These are phyloP conservation scores for Clausena lansium DNA, from an alignment of 345 rosid genomes.

Conservation along the genomic window DNA sequence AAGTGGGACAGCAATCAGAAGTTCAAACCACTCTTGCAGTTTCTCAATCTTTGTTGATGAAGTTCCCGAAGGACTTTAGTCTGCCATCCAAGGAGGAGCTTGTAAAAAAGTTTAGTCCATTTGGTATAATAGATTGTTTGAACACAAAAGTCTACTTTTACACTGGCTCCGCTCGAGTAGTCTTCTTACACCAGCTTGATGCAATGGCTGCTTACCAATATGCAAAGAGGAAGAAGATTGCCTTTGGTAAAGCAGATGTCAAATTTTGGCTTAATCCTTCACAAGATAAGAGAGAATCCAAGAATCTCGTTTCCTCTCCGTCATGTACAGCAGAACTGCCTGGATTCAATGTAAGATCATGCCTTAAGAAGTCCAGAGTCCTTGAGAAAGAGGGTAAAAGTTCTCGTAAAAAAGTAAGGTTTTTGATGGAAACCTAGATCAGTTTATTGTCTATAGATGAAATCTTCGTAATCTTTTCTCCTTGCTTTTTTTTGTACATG, in stretches of 20 bases:
- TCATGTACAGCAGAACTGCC: neutral
- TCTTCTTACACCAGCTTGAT: conserved; percentile 26
- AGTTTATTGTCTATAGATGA: neutral
- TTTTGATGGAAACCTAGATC: conserved; percentile 17
- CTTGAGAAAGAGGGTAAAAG: conserved; percentile 9
- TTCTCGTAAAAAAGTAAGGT: conserved; percentile 19
- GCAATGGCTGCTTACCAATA: conserved; percentile 30
- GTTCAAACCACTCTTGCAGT: neutral
- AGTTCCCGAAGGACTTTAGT: conserved; percentile 24
- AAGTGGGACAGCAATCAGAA: conserved; percentile 10
- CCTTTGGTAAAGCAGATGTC: conserved; percentile 18
- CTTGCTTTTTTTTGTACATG: neutral
- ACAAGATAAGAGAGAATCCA: conserved; percentile 13
- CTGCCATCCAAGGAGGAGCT: conserved; percentile 30
- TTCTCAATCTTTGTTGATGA: conserved; percentile 25
- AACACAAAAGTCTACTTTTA: conserved; percentile 21
- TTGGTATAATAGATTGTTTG: conserved; percentile 23
- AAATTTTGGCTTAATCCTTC: conserved; percentile 26
- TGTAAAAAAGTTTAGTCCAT: conserved; percentile 25
- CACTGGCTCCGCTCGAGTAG: conserved; percentile 28
- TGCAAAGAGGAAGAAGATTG: conserved; percentile 30
- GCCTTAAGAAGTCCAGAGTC: conserved; percentile 17
- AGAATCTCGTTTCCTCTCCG: neutral
- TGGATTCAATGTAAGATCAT: conserved; percentile 17
- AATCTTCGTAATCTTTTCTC: neutral